Evolutionary conservation across 1,284 basidiomycete species (phyloP), one percentile per base, ranked within the genome.

Genomic region (Pseudozyma hubeiensis): DNA sequence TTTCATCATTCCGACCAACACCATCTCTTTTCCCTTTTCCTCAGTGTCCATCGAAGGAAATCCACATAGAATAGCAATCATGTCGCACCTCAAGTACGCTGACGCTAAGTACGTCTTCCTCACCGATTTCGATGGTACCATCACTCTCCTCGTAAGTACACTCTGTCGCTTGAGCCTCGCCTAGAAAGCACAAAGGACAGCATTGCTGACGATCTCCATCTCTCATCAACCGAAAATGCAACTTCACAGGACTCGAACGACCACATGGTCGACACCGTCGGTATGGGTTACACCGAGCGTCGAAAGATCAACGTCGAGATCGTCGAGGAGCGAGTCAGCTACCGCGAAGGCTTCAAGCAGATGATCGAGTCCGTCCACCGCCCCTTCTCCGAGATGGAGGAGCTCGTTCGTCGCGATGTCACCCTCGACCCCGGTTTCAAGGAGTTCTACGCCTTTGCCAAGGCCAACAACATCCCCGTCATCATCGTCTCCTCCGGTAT

Each of bases 351-450:
- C 24, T 84, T 84, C 80, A 74, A 78, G 47, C 50, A 73, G 56
- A 84, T 84, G 82, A 67, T 84, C 48, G 79, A 81, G 57, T 79
- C 76, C 19, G 82, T 84, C 53, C 37, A 84, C 34, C 71, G 70
- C 24, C 81, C 82, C 48, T 83, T 84, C 52, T 44, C 50, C 34
- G 79, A 83, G 65, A 81, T 84, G 80, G 73, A 80, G 61, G 77
- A 79, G 66, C 75, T 83, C 45, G 81, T 81, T 30, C 75, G 80
- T 47, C 72, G 77, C 37, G 81, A 82, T 57, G 75, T 83, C 49
- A 79, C 66, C 31, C 75, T 83, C 33, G 82, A 84, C 74, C 82
- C 82, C n/a, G 79, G 79, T 24, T 84, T 84, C 82, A 84, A 84
- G 64, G 80, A 81, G 41, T 84, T 84, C 75, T 79, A 83, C 64